phyloP scores from a whole-genome alignment of 208 protist species.

The Angomonas deanei region DNA sequence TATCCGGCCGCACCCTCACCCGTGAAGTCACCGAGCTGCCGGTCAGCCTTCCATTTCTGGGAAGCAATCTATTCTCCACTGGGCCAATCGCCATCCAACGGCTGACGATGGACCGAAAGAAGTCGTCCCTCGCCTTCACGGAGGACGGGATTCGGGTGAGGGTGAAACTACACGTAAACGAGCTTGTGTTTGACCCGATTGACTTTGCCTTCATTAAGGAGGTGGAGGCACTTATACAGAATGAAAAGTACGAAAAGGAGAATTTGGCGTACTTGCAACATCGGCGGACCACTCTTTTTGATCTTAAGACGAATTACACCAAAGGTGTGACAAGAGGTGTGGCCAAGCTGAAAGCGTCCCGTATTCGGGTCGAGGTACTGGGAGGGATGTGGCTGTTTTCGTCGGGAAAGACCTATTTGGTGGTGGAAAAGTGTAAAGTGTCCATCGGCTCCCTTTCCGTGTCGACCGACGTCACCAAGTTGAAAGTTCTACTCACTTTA shows the following conservation, averaged over 20 bases:
- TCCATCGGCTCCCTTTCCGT: slow-evolving; percentile 33
- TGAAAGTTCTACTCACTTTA: slow-evolving; percentile 39
- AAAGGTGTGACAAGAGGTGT: slow-evolving; percentile 22
- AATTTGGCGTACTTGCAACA: not conserved
- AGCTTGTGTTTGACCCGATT: slow-evolving; percentile 33
- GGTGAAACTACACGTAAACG: slow-evolving; percentile 27
- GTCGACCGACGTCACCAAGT: slow-evolving; percentile 32
- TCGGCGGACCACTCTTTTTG: not conserved
- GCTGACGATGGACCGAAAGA: slow-evolving; percentile 30
- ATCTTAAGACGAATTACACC: slow-evolving; percentile 10
- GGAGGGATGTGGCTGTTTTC: slow-evolving; percentile 18
- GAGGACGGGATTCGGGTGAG: slow-evolving; percentile 31
- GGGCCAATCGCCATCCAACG: slow-evolving; percentile 24
- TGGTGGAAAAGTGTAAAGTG: slow-evolving; percentile 22
- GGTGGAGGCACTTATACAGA: slow-evolving; percentile 24
- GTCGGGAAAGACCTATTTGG: slow-evolving; percentile 13
- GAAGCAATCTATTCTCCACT: slow-evolving; percentile 41
- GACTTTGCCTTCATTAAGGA: slow-evolving; percentile 55
- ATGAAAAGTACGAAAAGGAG: not conserved
- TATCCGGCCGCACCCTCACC: slow-evolving; percentile 18
- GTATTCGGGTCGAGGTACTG: slow-evolving; percentile 12
- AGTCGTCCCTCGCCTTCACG: slow-evolving; percentile 24
- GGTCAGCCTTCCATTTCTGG: slow-evolving; percentile 36
- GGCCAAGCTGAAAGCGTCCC: slow-evolving; percentile 13
- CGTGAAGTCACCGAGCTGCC: slow-evolving; percentile 23